Base-by-base conservation (phyloP, 192 early-diverging fungal genomes). In the Kappamyces sp. region DNA sequence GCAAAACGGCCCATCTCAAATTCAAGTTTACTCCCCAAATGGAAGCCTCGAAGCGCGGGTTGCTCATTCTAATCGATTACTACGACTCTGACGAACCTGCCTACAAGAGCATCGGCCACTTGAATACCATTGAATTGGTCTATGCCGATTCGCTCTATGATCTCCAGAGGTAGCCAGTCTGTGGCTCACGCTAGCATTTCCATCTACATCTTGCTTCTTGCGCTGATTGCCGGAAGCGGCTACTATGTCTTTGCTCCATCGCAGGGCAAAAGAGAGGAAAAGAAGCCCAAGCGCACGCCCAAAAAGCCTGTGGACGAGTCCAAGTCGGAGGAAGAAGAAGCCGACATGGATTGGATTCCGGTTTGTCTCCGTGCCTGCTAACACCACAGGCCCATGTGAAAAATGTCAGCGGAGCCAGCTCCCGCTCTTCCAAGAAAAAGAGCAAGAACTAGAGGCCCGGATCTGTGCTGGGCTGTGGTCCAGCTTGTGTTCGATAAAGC, bases 281-380 rank as follows among this genome's bases (percentile, higher is more conserved):
- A 36, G 41, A 42, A 59, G 57, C 48, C 33, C 31, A 60, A 32
- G 35, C 34, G 32, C 45, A 36, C 33, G 47, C 36, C 2, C 22
- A 15, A 43, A 40, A 34, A 45, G 48, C 41, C 59, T 14, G 52
- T 35, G 8, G 52, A n/a, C 32, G 9, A 54, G 37, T 4, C 34
- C 49, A 37, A 45, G 40, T 43, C 34, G 2, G 33, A 47, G 14
- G n/a, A n/a, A 6, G 15, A 49, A 7, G 8, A 49, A 15, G 9
- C 47, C n/a, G 15, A 49, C 15, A 60, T 60, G 59, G 59, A 60
- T 33, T 60, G 59, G 59, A 60, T 60, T 32, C 59, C 59, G 3
- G 55, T 22, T 22, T 22, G 22, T 22, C 22, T 22, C 22, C 22
- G 22, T 22, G 22, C 22, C 22, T 22, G 22, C 22, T 22, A 22